Base-by-base conservation (phyloP, 2,329 filamentous ascomycete genomes). In the Aspergillus sclerotialis region DNA sequence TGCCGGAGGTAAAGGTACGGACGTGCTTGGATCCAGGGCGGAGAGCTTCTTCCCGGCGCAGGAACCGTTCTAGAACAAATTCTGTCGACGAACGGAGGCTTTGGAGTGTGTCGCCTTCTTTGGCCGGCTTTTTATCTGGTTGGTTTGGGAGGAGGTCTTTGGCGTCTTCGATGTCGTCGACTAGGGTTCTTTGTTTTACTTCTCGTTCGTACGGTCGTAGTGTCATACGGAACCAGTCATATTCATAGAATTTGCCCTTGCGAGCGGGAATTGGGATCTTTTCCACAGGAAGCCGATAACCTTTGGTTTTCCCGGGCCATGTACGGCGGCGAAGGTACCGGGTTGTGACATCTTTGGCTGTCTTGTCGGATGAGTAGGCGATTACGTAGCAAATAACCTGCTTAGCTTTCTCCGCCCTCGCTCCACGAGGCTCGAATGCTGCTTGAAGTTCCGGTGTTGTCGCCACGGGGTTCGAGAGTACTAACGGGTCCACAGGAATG, bases 341-440 rank as follows among this genome's bases (percentile, higher is more conserved):
- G 8, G 92, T 80, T 0, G 92, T 98, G 11, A 98, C 84, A 55
- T 98, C 92, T 56, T 96, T 96, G 9, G 87, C 89, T 0, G 87
- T 89, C 2, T 85, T 86, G 53, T 96, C 89, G 3, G 76, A 64
- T 1, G 84, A 86, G 60, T 84, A 86, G 0, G 83, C 89, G 13
- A 96, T 70, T 2, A 94, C 75, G 52, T 98, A 98, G 29, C 85
- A 84, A 52, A 94, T 87, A 9, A 94, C 78, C 58, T 96, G 90
- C 48, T 86, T 90, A 0, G 83, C 78, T 50, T 83, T 87, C 21
- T 94, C 87, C 1, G 89, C 87, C 53, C 84, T 86, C 23, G 72
- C 75, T 5, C 90, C 89, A 10, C 87, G 80, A 10, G 89, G 85
- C 50, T 95, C 88, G 33, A 96, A 80, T 1, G 75, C 75, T 37